Conservation (phyloP, 352 stramenopile species). For the Globisporangium sylvaticum region DNA sequence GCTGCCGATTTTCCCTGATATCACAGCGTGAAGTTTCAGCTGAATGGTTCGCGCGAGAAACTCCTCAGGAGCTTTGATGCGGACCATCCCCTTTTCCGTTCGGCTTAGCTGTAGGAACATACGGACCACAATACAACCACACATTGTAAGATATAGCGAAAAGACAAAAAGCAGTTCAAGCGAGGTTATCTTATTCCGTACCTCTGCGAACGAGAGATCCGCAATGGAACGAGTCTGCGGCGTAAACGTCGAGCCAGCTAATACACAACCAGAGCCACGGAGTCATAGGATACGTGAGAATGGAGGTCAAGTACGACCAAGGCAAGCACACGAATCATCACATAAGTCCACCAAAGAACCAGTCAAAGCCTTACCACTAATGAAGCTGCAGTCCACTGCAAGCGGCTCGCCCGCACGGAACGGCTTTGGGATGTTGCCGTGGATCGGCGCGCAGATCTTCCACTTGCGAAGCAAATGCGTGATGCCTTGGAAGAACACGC, state of each 20-base stretch:
- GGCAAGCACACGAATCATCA: neutral
- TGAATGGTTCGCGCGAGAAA: slow-evolving; percentile 76
- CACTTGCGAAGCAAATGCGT: slow-evolving; percentile 78
- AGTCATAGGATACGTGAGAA: neutral
- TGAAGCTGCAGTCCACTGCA: slow-evolving; percentile 83
- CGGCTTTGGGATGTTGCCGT: slow-evolving; percentile 85
- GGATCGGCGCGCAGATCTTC: slow-evolving; percentile 84
- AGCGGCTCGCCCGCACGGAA: slow-evolving; percentile 81
- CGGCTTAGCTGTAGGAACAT: slow-evolving; percentile 48
- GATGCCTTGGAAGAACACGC: slow-evolving; percentile 80
- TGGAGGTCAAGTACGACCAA: neutral
- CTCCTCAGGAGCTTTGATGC: slow-evolving; percentile 72
- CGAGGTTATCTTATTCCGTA: slow-evolving; percentile 15
- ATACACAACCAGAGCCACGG: slow-evolving; percentile 6
- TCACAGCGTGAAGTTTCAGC: slow-evolving; percentile 35
- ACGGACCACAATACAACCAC: too few species aligned
- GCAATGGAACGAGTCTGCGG: slow-evolving; percentile 71
- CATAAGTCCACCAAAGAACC: neutral
- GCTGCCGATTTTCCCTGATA: slow-evolving; percentile 26
- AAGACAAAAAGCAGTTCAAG: neutral
- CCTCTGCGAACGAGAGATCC: slow-evolving; percentile 79
- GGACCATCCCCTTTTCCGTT: slow-evolving; percentile 76
- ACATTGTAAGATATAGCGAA: too few species aligned
- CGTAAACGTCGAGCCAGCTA: slow-evolving; percentile 71
- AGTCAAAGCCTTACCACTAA: slow-evolving; percentile 44